Conservation (phyloP, 148 eudicot species). For the Heliamphora exappendiculata region DNA sequence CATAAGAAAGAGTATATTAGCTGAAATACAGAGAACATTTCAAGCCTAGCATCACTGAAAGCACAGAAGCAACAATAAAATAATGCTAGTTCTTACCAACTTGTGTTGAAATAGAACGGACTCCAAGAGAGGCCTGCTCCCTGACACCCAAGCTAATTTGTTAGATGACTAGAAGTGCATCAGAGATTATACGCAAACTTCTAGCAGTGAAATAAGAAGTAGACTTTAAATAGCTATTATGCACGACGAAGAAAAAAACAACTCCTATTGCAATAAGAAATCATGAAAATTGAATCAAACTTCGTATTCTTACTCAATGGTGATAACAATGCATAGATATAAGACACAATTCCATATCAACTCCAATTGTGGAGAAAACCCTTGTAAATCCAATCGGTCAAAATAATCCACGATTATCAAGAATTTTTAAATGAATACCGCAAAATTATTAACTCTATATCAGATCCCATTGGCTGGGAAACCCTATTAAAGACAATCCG, state of each 20-base stretch:
- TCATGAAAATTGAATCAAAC: not conserved
- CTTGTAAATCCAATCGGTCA: not conserved
- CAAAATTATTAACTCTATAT: not conserved
- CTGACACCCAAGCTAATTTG: constrained; percentile 27
- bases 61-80: not conserved
- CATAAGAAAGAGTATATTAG: not conserved
- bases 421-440: too few relatives aligned
- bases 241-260: not conserved
- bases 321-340: not conserved
- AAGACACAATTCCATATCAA: too few relatives aligned
- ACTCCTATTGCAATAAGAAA: not conserved
- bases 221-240: not conserved
- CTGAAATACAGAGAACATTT: not conserved
- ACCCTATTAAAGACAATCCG: not conserved
- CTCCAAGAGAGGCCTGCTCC: constrained; percentile 65
- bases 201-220: not conserved
- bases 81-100: constrained; percentile 40
- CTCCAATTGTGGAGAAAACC: not conserved
- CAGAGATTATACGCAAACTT: not conserved
- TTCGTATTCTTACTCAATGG: not conserved
- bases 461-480: not conserved
- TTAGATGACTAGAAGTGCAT: constrained; percentile 9
- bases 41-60: not conserved
- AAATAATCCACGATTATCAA: not conserved
- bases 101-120: constrained; percentile 83